phyloP scores from a whole-genome alignment of 1,284 basidiomycete species.

The Rhodotorula glutinis region DNA sequence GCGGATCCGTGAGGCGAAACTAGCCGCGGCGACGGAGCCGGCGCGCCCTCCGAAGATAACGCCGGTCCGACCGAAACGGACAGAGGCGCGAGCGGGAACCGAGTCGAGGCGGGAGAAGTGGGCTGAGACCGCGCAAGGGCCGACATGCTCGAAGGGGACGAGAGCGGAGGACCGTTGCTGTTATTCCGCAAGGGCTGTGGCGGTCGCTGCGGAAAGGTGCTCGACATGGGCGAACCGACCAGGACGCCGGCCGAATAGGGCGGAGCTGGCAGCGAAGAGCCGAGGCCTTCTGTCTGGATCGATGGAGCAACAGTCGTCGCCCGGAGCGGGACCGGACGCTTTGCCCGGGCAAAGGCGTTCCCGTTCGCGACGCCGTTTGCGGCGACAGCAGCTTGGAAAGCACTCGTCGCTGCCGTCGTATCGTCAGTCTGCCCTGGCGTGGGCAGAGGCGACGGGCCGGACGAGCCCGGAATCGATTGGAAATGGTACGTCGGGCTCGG shows the following conservation, averaged over 20 bases:
- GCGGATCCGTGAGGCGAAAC: background rate
- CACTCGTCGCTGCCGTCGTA: background rate
- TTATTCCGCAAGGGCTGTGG: background rate
- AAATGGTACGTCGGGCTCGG: slow-evolving; percentile 5
- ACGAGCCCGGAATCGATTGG: background rate
- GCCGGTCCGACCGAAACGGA: background rate
- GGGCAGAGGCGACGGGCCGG: background rate
- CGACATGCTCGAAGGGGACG: too few species aligned
- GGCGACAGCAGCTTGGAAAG: background rate
- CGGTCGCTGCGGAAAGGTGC: background rate
- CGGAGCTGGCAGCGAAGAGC: background rate
- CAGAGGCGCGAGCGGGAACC: background rate
- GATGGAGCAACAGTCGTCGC: background rate
- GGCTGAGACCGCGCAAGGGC: background rate
- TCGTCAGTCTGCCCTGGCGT: background rate
- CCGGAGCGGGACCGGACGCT: background rate
- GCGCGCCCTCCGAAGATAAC: background rate
- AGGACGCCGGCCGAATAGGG: background rate
- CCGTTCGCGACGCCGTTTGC: background rate
- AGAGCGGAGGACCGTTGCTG: too few species aligned
- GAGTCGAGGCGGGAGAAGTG: background rate
- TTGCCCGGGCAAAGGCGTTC: background rate
- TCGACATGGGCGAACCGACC: background rate
- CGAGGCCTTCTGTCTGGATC: background rate
- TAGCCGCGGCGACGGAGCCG: background rate